Evolutionary conservation across 441 rosid species (phyloP).

Genomic region (Mallotus japonicus): DNA sequence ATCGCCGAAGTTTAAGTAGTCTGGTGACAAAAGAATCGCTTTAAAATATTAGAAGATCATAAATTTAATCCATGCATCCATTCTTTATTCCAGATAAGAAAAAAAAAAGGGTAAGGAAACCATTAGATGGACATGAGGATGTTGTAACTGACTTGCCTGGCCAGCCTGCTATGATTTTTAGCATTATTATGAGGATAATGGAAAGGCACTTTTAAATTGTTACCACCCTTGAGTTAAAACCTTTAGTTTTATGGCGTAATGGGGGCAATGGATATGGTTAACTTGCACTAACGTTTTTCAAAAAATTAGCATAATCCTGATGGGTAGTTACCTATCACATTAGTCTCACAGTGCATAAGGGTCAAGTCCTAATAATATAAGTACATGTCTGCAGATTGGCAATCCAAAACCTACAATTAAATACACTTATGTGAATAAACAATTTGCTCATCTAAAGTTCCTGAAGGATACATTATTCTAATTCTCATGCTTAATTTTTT

Average conservation of each 20-base stretch:
- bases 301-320: too few species aligned
- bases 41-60: too few species aligned
- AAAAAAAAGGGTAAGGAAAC: background rate
- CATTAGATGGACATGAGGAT: constrained; percentile 29
- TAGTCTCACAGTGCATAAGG: too few species aligned
- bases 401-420: background rate
- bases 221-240: constrained; percentile 55
- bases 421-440: constrained; percentile 15
- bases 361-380: too few species aligned
- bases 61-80: too few species aligned
- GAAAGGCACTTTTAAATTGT: constrained; percentile 80
- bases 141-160: constrained; percentile 66
- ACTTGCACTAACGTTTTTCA: too few species aligned
- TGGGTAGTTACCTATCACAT: too few species aligned
- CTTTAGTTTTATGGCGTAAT: constrained; percentile 90
- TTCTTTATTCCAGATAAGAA: too few species aligned
- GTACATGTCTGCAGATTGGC: too few species aligned
- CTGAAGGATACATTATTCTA: constrained; percentile 13
- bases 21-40: too few species aligned
- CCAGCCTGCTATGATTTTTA: constrained; percentile 47
- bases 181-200: constrained; percentile 47
- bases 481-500: background rate
- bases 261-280: constrained; percentile 56
- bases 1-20: too few species aligned
- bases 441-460: constrained; percentile 3